Conservation (phyloP, 2,329 filamentous ascomycete species). For the Myriosclerotinia duriaeana region DNA sequence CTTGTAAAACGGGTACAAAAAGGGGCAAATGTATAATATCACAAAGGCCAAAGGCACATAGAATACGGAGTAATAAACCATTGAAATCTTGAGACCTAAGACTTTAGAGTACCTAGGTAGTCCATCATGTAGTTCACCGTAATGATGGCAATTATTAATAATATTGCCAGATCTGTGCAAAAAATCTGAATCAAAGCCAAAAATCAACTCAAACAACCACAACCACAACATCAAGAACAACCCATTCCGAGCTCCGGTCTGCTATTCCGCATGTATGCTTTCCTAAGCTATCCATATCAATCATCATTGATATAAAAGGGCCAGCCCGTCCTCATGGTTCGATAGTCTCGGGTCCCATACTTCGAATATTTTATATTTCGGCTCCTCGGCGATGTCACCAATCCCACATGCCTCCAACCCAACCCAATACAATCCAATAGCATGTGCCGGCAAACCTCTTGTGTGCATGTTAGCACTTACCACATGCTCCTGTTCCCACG, state of each 20-base stretch:
- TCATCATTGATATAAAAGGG: not conserved
- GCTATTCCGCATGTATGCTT: not conserved
- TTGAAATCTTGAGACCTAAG: not conserved
- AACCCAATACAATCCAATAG: not conserved
- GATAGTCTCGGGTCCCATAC: conserved; percentile 6
- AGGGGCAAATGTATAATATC: not conserved
- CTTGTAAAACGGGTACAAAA: not conserved
- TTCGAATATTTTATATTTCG: not conserved
- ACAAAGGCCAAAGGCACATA: not conserved
- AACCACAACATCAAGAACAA: not conserved
- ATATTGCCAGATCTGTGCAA: conserved; percentile 4
- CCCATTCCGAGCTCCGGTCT: conserved; percentile 4
- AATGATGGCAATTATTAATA: not conserved
- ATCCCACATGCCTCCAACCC: not conserved
- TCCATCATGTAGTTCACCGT: conserved; percentile 13
- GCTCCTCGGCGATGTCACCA: not conserved
- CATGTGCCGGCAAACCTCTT: not conserved
- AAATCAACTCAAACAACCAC: conserved; percentile 2
- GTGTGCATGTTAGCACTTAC: conserved; percentile 5
- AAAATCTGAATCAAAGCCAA: conserved; percentile 16
- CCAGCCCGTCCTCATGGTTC: not conserved
- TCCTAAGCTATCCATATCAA: not conserved
- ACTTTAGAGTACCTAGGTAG: not conserved
- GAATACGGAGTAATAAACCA: not conserved
- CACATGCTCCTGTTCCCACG: conserved; percentile 7